Evolutionary conservation across 2,329 filamentous ascomycete genomes (phyloP), one percentile per base, ranked within the genome.

Genomic region (Bipolaris cookei): DNA sequence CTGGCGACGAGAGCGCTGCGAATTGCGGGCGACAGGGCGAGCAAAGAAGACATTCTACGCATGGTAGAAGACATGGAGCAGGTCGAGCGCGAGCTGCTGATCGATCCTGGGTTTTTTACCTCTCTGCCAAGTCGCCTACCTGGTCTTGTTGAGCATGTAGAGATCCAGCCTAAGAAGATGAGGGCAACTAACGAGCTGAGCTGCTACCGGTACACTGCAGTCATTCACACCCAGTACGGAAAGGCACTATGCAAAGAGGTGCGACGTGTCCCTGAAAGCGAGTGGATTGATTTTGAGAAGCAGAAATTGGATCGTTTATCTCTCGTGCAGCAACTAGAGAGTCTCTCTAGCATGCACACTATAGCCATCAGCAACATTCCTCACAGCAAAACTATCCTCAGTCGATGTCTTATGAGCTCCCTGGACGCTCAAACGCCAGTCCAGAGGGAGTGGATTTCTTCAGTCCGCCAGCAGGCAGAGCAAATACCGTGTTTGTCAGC

Each of bases 151-250:
- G 28, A 54, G 55, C 43, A 54, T n/a, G 51, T 61, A 5, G 58
- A 61, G 47, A 58, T 61, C 21, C 20, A 52, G n/a, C 58, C 51
- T 1, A 61, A 61, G 54, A 51, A 11, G 10, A 61, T 61, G 58
- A 55, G 42, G 13, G 58, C 50, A 8, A 61, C 51, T 1, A 61
- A 61, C 23, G 58, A 61, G 37, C 37, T 61, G 8, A 61, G 58
- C 35, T 61, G 38, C 23, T 61, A 52, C 30, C 54, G 54, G 3
- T 54, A 48, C 18, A 47, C 61, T 4, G 59, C 64, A 5, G 56
- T 54, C 3, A 11, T 54, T 7, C 13, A 54, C n/a, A n/a, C n/a
- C n/a, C n/a, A n/a, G n/a, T n/a, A n/a, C n/a, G n/a, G n/a, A n/a
- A n/a, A n/a, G n/a, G n/a, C n/a, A n/a, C n/a, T n/a, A n/a, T n/a